Evolutionary conservation across 345 rosid genomes (phyloP), one percentile per base, ranked within the genome.

Genomic region (Pugionium dolabratum): DNA sequence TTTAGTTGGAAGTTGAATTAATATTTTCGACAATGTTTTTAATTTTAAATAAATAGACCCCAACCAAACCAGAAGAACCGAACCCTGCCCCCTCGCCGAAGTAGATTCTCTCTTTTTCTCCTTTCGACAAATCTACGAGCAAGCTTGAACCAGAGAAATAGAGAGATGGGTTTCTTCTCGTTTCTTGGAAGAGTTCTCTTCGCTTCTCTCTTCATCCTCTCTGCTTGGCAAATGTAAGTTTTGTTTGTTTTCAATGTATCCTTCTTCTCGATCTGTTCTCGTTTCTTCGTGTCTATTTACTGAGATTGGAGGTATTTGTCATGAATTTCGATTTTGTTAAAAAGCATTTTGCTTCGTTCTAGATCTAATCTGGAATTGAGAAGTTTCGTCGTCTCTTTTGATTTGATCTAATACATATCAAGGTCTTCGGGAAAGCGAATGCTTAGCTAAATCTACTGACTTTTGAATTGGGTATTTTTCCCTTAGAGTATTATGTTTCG

Each of bases 151-250:
- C 30, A 18, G 31, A 6, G 29, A 46, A 9, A 62, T 28, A 47
- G 34, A 71, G 66, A 51, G 26, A 91, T 91, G 98, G 98, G 98
- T 63, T 91, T 88, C 81, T 79, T 80, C 81, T 91, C 96, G 37
- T 91, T 91, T 54, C 88, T 84, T 51, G 98, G 98, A 61, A 80
- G 98, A 72, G 87, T 91, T 67, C 89, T 91, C 65, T 88, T 91
- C 70, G 88, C 98, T 68, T 88, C 96, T 57, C 68, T 88, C 69
- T 91, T 91, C 78, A 82, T 88, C 73, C 95, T 91, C 79, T 89
- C 96, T 55, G 91, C 96, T 62, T 86, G 94, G 91, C 94, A 89
- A 76, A 88, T 87, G 96, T 91, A 50, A 69, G 50, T 39, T 32
- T 43, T 63, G 25, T n/a, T 7, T 29, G 5, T 42, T 42, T 5